Percentiles rank a stretch among this genome's conserved stretches.
Conservation (phyloP, 306 rosid genomes). For the Medicago lupulina region DNA sequence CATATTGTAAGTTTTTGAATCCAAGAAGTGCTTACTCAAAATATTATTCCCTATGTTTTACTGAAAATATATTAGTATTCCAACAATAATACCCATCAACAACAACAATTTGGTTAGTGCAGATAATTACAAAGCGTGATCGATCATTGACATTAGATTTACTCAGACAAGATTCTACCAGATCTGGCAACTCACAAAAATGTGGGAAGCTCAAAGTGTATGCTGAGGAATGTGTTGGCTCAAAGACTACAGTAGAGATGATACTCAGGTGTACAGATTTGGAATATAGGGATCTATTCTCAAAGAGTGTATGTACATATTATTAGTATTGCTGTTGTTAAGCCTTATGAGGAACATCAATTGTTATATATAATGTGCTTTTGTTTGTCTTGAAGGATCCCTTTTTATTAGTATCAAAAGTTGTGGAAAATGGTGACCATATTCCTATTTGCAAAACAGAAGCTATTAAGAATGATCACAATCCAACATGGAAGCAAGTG, state of each 20-base stretch:
- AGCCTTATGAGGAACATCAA: constrained; percentile 30
- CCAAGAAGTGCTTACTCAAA: constrained; percentile 38
- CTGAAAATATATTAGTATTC: constrained; percentile 40
- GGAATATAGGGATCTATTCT: constrained; percentile 95
- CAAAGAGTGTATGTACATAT: constrained; percentile 78
- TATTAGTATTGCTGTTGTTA: constrained; percentile 36
- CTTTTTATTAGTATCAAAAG: constrained; percentile 80
- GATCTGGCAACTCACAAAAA: constrained; percentile 57
- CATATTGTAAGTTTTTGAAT: constrained; percentile 20
- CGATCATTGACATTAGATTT: constrained; percentile 74
- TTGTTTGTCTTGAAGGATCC: constrained; percentile 77
- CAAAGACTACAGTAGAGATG: constrained; percentile 79
- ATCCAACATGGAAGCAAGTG: constrained; percentile 84
- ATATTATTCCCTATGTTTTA: constrained; percentile 33
- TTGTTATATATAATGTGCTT: constrained; percentile 25
- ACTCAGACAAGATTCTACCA: constrained; percentile 59
- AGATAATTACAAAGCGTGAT: constrained; percentile 80
- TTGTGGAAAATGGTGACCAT: constrained; percentile 68
- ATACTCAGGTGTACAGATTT: constrained; percentile 83
- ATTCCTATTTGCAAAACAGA: constrained; percentile 96
- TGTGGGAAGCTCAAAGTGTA: constrained; percentile 75
- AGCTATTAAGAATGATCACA: constrained; percentile 85
- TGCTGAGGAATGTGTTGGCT: constrained; percentile 87
- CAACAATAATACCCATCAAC: constrained; percentile 28
- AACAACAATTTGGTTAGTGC: constrained; percentile 52